Conservation (phyloP, 176 grass and related monocot genomes). For the Avena eriantha region DNA sequence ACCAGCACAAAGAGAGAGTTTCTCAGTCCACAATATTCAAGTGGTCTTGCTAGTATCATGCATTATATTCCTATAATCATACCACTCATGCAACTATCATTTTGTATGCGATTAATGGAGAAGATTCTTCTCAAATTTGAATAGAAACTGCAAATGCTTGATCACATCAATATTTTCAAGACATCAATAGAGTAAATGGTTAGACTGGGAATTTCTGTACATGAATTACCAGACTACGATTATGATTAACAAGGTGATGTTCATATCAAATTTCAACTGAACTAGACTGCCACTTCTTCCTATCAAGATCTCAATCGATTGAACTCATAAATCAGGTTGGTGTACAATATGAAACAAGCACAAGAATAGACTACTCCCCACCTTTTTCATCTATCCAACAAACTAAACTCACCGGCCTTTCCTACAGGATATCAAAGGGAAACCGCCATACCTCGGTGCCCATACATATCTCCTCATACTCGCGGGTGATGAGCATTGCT, state of each 20-base stretch:
- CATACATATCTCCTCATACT: too few relatives aligned
- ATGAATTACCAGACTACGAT: conserved; percentile 24
- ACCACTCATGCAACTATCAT: neutral
- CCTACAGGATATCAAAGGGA: conserved; percentile 70
- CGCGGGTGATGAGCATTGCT: too few relatives aligned
- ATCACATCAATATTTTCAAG: conserved; percentile 42
- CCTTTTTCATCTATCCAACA: conserved; percentile 41
- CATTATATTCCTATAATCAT: neutral
- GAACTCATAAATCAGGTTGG: conserved; percentile 45
- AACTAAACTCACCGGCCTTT: conserved; percentile 72
- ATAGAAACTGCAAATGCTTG: conserved; percentile 30
- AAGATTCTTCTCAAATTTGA: conserved; percentile 31
- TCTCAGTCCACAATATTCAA: neutral
- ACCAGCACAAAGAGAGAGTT: conserved; percentile 29
- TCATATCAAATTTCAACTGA: conserved; percentile 41
- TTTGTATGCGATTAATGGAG: neutral
- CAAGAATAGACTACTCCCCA: conserved; percentile 33
- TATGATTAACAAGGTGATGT: conserved; percentile 6
- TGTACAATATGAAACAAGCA: conserved; percentile 53
- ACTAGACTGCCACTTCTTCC: conserved; percentile 13
- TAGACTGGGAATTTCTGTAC: neutral
- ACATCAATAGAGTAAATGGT: conserved; percentile 33
- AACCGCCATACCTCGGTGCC: too few relatives aligned
- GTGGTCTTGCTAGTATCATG: conserved; percentile 24
- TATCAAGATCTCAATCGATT: conserved; percentile 45